phyloP scores from a whole-genome alignment of 83 land plant genomes.

The Thuja plicata region DNA sequence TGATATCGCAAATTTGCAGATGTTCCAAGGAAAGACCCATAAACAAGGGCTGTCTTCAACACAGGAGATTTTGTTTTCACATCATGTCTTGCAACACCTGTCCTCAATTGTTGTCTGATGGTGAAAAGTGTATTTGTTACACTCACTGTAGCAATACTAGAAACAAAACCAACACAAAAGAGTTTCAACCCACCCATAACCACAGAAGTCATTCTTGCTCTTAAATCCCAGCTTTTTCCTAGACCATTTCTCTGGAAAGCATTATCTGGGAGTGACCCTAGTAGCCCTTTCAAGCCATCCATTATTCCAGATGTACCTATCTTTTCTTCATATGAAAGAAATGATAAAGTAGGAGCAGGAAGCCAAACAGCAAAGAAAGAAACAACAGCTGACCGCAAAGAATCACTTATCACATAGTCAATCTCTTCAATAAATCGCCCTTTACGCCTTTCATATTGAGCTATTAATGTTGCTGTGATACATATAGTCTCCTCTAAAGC shows the following conservation, averaged over 20 bases:
- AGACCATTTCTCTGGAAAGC: slow-evolving; percentile 81
- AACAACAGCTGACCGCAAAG: slow-evolving; percentile 77
- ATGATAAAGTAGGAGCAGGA: slow-evolving; percentile 94
- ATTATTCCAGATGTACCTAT: slow-evolving; percentile 29
- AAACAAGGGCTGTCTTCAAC: slow-evolving; percentile 75
- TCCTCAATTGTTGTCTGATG: slow-evolving; percentile 40
- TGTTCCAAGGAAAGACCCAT: slow-evolving; percentile 76
- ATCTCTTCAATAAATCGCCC: slow-evolving; percentile 84
- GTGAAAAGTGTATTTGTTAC: slow-evolving; percentile 62
- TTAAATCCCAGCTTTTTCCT: slow-evolving; percentile 72
- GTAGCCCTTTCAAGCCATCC: slow-evolving; percentile 63
- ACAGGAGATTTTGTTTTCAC: slow-evolving; percentile 65
- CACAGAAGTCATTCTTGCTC: slow-evolving; percentile 78
- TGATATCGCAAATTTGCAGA: slow-evolving; percentile 89
- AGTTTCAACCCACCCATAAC: slow-evolving; percentile 82
- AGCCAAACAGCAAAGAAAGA: slow-evolving; percentile 98
- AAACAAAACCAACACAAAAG: slow-evolving; percentile 83
- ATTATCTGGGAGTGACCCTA: slow-evolving; percentile 87
- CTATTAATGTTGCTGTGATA: slow-evolving; percentile 81
- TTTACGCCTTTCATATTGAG: slow-evolving; percentile 87
- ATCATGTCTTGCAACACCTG: slow-evolving; percentile 19
- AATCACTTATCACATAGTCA: slow-evolving; percentile 90
- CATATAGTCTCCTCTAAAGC: slow-evolving; percentile 94
- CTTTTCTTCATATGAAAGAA: slow-evolving; percentile 54
- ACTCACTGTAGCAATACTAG: slow-evolving; percentile 83